Evolutionary conservation across 1,284 basidiomycete genomes (phyloP), one percentile per base, ranked within the genome.

Genomic region (Takashimella koratensis): DNA sequence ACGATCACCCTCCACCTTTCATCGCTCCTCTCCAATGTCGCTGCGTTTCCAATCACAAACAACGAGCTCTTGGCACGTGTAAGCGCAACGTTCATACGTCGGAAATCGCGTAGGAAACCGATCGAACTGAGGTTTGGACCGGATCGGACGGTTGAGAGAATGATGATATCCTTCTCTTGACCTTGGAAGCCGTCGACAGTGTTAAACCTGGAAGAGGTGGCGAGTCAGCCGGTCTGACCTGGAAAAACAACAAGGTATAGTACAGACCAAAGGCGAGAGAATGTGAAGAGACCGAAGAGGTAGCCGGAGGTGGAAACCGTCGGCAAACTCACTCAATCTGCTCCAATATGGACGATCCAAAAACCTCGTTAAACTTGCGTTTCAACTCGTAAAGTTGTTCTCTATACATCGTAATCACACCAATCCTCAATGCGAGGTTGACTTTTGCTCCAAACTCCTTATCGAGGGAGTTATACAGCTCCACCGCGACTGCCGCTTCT

Each of bases 171-270:
- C 73, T 97, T 97, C 72, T 97, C 94, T 77, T 97, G 94, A 47
- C 94, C 94, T 75, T 98, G 94, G 68, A 98, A 98, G 8, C 93
- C 94, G 76, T 97, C 92, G 40, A 99, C 96, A 0, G 96, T 98
- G 71, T 96, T 91, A 79, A 99, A 98, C 64, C 76, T 77, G 44
- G 1, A 2, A 20, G 4, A 5, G 10, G 16, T 16, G 30, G 16
- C 30, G 30, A 36, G 30, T 36, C 30, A 36, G 30, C 30, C n/a
- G n/a, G n/a, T n/a, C n/a, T n/a, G n/a, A n/a, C n/a, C n/a, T n/a
- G n/a, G n/a, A n/a, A n/a, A n/a, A n/a, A n/a, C n/a, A n/a, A n/a
- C n/a, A n/a, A n/a, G n/a, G n/a, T n/a, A n/a, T n/a, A n/a, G n/a
- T n/a, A n/a, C n/a, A n/a, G n/a, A n/a, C n/a, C n/a, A n/a, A n/a